These are phyloP conservation scores for Pseudogymnoascus verrucosus DNA, from an alignment of 2,329 filamentous ascomycete species.

Conservation along the genomic window DNA sequence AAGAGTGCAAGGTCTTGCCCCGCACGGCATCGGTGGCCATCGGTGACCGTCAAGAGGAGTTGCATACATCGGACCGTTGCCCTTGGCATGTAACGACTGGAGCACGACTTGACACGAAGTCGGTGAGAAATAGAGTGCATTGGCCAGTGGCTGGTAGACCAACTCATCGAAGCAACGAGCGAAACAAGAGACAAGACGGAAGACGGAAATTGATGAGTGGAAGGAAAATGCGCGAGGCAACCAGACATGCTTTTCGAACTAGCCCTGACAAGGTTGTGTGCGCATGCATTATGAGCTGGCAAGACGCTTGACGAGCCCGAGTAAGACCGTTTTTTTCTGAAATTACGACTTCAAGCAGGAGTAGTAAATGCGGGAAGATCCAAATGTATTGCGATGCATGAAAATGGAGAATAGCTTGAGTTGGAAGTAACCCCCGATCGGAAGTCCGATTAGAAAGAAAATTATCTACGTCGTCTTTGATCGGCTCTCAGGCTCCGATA, in stretches of 20 bases:
- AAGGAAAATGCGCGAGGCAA: constrained; percentile 21
- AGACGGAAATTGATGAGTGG: constrained; percentile 6
- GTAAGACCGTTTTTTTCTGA: constrained; percentile 37
- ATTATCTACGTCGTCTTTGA: background rate
- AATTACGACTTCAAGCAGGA: constrained; percentile 7
- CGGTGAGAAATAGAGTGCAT: constrained; percentile 29
- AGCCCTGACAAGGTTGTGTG: constrained; percentile 30
- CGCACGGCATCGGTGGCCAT: constrained; percentile 8
- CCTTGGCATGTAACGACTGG: constrained; percentile 28
- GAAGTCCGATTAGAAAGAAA: background rate
- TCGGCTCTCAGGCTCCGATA: background rate
- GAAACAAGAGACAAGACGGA: background rate
- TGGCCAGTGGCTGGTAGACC: constrained; percentile 25
- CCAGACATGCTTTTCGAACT: constrained; percentile 23
- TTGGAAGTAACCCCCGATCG: constrained; percentile 5
- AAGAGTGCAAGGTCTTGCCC: constrained; percentile 4
- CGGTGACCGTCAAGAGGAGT: constrained; percentile 8
- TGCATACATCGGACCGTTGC: constrained; percentile 19
- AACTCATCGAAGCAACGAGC: constrained; percentile 9
- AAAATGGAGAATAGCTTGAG: constrained; percentile 1
- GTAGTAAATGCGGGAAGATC: constrained; percentile 9
- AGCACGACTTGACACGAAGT: constrained; percentile 31
- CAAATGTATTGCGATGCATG: constrained; percentile 10
- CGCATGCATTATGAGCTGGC: constrained; percentile 73
- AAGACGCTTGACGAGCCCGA: constrained; percentile 53